These are phyloP conservation scores for Aspergillus ochraceoroseus DNA, from an alignment of 2,329 filamentous ascomycete genomes.

Conservation along the genomic window DNA sequence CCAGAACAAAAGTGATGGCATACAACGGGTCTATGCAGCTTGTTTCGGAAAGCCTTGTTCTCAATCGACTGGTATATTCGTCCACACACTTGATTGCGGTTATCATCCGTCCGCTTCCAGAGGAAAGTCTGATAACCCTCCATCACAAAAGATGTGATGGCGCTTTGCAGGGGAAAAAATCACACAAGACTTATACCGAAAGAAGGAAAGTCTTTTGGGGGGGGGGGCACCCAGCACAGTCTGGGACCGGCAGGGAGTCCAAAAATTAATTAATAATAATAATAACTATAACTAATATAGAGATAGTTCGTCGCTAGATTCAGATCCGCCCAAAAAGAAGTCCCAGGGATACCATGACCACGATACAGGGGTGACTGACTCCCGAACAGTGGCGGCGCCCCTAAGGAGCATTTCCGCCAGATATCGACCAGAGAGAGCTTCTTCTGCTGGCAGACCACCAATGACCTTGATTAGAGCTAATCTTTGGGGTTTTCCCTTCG, in stretches of 20 bases:
- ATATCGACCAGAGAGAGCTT: neutral
- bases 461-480: neutral
- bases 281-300: too few relatives aligned
- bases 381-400: conserved; percentile 10
- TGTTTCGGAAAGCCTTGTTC: neutral
- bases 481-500: neutral
- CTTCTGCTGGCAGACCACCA: conserved; percentile 2
- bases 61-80: conserved; percentile 5
- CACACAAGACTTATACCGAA: conserved; percentile 1
- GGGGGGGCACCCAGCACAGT: too few relatives aligned
- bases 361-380: conserved; percentile 5
- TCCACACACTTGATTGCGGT: neutral
- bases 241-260: conserved; percentile 5
- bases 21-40: conserved; percentile 6
- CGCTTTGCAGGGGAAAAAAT: conserved; percentile 8
- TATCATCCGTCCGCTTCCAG: neutral
- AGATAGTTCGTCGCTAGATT: conserved; percentile 12
- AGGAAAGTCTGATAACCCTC: neutral
- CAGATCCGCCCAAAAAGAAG: conserved; percentile 10
- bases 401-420: conserved; percentile 5
- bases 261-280: too few relatives aligned
- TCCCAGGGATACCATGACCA: conserved; percentile 9
- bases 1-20: conserved; percentile 8
- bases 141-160: conserved; percentile 8
- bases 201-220: conserved; percentile 1